These are phyloP conservation scores for Tulasnella sp. DNA, from an alignment of 768 basidiomycete species.

Conservation along the genomic window DNA sequence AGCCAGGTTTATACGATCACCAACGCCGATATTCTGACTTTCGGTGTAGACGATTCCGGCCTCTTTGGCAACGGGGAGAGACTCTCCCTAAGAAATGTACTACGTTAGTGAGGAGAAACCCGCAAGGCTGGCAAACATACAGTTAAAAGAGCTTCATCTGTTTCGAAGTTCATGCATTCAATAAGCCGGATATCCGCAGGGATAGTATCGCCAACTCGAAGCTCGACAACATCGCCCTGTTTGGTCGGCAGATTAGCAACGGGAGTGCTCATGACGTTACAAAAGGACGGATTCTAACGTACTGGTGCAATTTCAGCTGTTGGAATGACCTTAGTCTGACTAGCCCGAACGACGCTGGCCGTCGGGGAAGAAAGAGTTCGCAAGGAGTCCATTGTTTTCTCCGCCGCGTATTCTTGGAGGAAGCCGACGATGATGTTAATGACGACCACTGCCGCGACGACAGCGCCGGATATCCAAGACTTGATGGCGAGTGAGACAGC, in stretches of 20 bases:
- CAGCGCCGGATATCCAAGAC: constrained; percentile 58
- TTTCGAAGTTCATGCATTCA: constrained; percentile 59
- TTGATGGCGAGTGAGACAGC: constrained; percentile 59
- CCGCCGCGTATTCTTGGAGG: constrained; percentile 54
- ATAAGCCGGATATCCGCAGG: constrained; percentile 50
- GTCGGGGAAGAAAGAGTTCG: constrained; percentile 54
- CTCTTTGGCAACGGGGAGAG: constrained; percentile 55
- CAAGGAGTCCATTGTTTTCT: constrained; percentile 57
- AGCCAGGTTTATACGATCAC: constrained; percentile 42
- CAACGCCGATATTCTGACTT: constrained; percentile 19
- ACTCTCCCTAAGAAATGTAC: too few species aligned
- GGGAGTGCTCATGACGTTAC: too few species aligned
- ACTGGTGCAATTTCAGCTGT: constrained; percentile 52
- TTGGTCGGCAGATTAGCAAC: too few species aligned
- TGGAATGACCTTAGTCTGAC: constrained; percentile 49
- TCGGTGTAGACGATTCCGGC: constrained; percentile 52
- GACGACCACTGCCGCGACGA: constrained; percentile 52
- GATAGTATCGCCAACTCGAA: constrained; percentile 61
- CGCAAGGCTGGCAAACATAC: too few species aligned
- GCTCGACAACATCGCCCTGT: constrained; percentile 76
- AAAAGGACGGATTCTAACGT: too few species aligned
- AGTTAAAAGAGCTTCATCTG: constrained; percentile 69
- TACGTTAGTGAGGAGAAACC: too few species aligned
- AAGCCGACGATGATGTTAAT: constrained; percentile 48
- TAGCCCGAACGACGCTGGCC: constrained; percentile 51